These are phyloP conservation scores for Phytophthora megakarya DNA, from an alignment of 352 stramenopile genomes.

Conservation along the genomic window DNA sequence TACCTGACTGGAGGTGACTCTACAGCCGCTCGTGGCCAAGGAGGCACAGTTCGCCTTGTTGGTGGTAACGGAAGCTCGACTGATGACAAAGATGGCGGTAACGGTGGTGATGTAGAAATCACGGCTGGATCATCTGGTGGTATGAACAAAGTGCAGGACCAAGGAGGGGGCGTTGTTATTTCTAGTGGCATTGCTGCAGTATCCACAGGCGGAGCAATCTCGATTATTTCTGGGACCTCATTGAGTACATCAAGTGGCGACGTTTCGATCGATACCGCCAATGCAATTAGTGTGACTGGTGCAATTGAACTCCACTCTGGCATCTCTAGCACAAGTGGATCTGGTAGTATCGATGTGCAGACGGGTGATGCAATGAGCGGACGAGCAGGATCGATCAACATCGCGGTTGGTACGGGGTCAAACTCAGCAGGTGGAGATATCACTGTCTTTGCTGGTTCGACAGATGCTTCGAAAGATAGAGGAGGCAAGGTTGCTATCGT, in stretches of 20 bases:
- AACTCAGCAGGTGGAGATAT: constrained; percentile 46
- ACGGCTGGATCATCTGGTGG: constrained; percentile 50
- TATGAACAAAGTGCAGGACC: constrained; percentile 40
- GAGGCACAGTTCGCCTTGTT: constrained; percentile 51
- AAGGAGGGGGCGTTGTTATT: constrained; percentile 45
- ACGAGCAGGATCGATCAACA: constrained; percentile 46
- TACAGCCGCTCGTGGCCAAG: constrained; percentile 40
- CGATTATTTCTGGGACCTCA: constrained; percentile 49
- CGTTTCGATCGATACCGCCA: constrained; percentile 44
- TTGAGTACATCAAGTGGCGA: constrained; percentile 46
- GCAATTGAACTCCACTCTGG: constrained; percentile 42
- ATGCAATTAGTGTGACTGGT: constrained; percentile 39
- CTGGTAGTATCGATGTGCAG: constrained; percentile 48
- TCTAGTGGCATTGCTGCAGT: constrained; percentile 43
- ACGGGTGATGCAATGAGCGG: constrained; percentile 48
- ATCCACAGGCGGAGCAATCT: constrained; percentile 51
- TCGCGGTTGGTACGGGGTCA: constrained; percentile 48
- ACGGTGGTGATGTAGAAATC: constrained; percentile 60
- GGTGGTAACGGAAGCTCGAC: constrained; percentile 50
- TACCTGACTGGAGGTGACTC: constrained; percentile 50
- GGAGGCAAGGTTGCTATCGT: constrained; percentile 49
- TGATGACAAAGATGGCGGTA: constrained; percentile 62
- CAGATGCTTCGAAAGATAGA: constrained; percentile 34
- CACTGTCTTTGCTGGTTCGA: constrained; percentile 45
- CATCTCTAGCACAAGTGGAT: constrained; percentile 35